These are phyloP conservation scores for Mortierella alpina DNA, from an alignment of 192 early-diverging fungal species.

Conservation along the genomic window DNA sequence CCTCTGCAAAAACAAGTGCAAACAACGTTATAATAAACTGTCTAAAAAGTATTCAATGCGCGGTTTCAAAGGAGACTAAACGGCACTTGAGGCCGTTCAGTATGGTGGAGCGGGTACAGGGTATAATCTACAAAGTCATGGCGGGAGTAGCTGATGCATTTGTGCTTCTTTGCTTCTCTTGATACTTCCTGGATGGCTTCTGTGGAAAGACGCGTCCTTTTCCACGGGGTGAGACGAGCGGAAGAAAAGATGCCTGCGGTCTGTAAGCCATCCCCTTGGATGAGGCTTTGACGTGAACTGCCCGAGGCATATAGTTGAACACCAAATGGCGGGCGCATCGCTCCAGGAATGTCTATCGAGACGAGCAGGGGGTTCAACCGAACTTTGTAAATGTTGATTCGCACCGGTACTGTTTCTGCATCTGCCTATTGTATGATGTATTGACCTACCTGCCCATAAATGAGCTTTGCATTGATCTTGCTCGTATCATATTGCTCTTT, in stretches of 20 bases:
- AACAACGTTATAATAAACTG: no score
- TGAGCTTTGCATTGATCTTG: slow-evolving; percentile 2
- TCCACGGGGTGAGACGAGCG: neutral
- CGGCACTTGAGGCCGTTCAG: no score
- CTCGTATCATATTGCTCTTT: slow-evolving; percentile 4
- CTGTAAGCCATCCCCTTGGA: neutral
- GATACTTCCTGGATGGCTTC: neutral
- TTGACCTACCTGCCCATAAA: slow-evolving; percentile 7
- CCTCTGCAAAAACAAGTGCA: no score
- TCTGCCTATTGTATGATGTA: neutral
- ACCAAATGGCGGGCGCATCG: neutral
- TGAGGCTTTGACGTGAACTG: neutral
- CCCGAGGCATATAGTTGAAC: neutral
- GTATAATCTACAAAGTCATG: no score
- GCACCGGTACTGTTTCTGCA: neutral
- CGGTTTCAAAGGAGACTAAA: no score
- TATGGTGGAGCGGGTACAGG: no score
- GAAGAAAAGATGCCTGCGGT: neutral
- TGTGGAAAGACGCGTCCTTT: neutral
- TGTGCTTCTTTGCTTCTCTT: no score
- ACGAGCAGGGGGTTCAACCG: neutral
- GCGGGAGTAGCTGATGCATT: no score
- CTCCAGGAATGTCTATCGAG: neutral
- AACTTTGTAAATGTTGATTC: neutral
- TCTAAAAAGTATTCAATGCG: no score